These are phyloP conservation scores for Omphalotus guepiniiformis DNA, from an alignment of 768 basidiomycete genomes.

Conservation along the genomic window DNA sequence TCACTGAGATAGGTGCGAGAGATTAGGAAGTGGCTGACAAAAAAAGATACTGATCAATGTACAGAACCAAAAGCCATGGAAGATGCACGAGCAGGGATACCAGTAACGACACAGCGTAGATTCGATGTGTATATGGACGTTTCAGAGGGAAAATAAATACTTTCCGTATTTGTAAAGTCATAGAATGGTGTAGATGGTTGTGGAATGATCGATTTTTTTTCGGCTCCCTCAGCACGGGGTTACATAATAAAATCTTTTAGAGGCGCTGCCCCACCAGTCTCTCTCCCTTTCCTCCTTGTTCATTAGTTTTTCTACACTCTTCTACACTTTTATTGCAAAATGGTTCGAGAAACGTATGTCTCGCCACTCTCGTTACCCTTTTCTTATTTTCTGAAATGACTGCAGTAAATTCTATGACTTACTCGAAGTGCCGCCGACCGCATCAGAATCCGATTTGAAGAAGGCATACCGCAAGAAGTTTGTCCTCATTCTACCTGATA, in stretches of 20 bases:
- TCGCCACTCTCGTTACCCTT: not conserved
- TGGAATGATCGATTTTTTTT: constrained; percentile 3
- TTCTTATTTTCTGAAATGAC: not conserved
- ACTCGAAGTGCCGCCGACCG: constrained; percentile 76
- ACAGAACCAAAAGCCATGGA: constrained; percentile 51
- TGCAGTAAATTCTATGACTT: constrained; percentile 88
- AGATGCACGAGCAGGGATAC: constrained; percentile 76
- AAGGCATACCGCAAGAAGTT: constrained; percentile 96
- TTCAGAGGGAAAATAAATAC: constrained; percentile 23
- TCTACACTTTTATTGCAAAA: not conserved
- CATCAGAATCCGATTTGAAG: constrained; percentile 83
- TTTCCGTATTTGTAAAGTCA: constrained; percentile 5
- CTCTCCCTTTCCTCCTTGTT: not conserved
- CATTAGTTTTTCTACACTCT: not conserved
- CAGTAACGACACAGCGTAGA: constrained; percentile 86
- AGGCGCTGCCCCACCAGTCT: not conserved
- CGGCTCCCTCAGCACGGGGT: not conserved
- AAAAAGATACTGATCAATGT: not conserved
- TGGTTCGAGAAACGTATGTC: constrained; percentile 10
- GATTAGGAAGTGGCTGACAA: not conserved
- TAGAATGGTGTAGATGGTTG: constrained; percentile 6
- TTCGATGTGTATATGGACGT: constrained; percentile 92
- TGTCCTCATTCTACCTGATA: constrained; percentile 5
- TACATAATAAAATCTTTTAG: not conserved
- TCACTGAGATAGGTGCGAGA: constrained; percentile 74